phyloP scores from a whole-genome alignment of 352 stramenopile species.

The Phytopythium sindhum region DNA sequence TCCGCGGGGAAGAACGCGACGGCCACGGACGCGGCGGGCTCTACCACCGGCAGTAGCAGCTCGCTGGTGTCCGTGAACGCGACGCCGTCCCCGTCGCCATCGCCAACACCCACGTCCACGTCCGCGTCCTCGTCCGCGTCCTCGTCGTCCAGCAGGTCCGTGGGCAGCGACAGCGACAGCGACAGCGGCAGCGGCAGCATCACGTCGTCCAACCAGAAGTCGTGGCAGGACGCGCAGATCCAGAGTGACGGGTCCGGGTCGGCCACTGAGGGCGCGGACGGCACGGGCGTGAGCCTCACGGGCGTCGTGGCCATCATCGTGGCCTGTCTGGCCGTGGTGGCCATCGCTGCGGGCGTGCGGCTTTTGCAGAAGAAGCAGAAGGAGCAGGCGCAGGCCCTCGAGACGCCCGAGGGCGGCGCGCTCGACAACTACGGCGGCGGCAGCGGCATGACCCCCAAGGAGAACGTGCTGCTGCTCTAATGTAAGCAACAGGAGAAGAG shows the following conservation, averaged over 20 bases:
- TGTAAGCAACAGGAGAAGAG: slow-evolving; percentile 2
- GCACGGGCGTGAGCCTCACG: slow-evolving; percentile 23
- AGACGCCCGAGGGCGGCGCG: slow-evolving; percentile 33
- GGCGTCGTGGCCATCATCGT: slow-evolving; percentile 59
- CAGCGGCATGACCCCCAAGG: slow-evolving; percentile 74
- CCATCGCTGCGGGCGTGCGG: slow-evolving; percentile 58
- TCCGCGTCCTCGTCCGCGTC: neutral
- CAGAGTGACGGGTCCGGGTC: slow-evolving; percentile 17
- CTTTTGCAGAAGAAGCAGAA: slow-evolving; percentile 52
- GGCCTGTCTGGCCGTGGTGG: slow-evolving; percentile 70
- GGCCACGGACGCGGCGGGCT: slow-evolving; percentile 5
- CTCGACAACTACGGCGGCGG: slow-evolving; percentile 58
- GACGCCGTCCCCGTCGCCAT: slow-evolving; percentile 6
- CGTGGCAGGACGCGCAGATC: slow-evolving; percentile 30
- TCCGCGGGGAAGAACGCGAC: slow-evolving; percentile 12
- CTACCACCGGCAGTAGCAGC: slow-evolving; percentile 6
- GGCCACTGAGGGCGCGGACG: neutral
- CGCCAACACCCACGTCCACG: neutral
- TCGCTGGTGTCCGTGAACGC: slow-evolving; percentile 1
- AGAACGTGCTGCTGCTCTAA: slow-evolving; percentile 83
- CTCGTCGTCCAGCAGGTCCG: neutral
- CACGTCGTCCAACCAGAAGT: slow-evolving; percentile 25
- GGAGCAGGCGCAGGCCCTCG: slow-evolving; percentile 47
- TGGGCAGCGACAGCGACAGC: neutral
- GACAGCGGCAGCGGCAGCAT: neutral